Evolutionary conservation across 768 basidiomycete species (phyloP).

Genomic region (Lactarius evosmus): DNA sequence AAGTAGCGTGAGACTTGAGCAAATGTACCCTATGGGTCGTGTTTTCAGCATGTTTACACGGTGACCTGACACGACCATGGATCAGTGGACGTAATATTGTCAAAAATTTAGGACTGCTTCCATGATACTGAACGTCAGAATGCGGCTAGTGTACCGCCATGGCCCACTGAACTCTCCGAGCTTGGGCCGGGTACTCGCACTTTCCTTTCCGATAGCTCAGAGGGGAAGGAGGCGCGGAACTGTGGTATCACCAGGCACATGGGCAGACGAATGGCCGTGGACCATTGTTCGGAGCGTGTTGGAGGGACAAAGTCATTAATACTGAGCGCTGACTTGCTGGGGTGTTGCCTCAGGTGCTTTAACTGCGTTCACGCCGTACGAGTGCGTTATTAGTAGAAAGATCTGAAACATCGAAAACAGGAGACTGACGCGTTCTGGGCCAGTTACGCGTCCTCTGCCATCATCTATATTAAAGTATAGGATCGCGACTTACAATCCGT

Average conservation of each 20-base stretch:
- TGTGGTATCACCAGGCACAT: too few relatives aligned
- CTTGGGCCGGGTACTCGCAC: neutral
- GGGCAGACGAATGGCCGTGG: too few relatives aligned
- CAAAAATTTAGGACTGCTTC: neutral
- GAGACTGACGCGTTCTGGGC: neutral
- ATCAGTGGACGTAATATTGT: neutral
- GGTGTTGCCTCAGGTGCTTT: neutral
- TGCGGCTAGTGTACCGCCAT: too few relatives aligned
- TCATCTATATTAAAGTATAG: neutral
- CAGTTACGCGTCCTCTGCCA: neutral
- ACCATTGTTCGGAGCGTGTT: too few relatives aligned
- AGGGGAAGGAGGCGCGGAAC: neutral
- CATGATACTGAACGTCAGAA: neutral
- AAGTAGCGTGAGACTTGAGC: too few relatives aligned
- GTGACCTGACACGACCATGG: neutral
- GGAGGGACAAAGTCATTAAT: too few relatives aligned
- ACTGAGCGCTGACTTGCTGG: neutral
- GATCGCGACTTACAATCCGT: neutral
- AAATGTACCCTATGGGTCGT: too few relatives aligned
- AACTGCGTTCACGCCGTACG: neutral
- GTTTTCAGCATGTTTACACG: too few relatives aligned
- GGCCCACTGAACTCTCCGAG: neutral
- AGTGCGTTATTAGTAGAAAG: neutral
- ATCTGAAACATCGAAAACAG: too few relatives aligned
- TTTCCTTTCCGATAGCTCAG: neutral